These are phyloP conservation scores for Psilocybe sp. DNA, from an alignment of 768 basidiomycete genomes.

Conservation along the genomic window DNA sequence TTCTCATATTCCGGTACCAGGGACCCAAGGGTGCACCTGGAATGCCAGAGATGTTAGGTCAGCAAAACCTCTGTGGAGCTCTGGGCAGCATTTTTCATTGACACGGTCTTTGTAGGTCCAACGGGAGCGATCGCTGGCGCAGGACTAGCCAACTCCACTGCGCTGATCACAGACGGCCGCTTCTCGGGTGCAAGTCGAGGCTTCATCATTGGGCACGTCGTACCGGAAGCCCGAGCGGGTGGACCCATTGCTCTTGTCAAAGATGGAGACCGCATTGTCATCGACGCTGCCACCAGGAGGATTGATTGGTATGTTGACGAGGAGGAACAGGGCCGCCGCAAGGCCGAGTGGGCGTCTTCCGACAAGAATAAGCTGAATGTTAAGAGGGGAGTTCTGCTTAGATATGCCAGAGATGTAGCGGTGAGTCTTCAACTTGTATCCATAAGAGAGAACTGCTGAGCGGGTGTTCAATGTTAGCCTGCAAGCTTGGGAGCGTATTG, in stretches of 20 bases:
- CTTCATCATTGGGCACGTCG: constrained; percentile 56
- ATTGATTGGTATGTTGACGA: constrained; percentile 77
- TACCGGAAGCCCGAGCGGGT: constrained; percentile 67
- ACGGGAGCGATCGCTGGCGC: constrained; percentile 85
- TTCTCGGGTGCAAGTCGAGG: constrained; percentile 78
- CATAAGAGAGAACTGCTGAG: not conserved
- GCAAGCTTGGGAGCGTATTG: constrained; percentile 82
- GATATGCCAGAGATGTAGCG: constrained; percentile 85
- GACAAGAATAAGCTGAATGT: constrained; percentile 64
- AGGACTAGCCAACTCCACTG: constrained; percentile 73
- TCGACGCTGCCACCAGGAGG: constrained; percentile 61
- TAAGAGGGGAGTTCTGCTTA: constrained; percentile 69
- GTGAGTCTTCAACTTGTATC: constrained; percentile 44
- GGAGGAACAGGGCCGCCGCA: constrained; percentile 58
- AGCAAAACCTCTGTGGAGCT: not conserved
- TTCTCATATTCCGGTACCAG: constrained; percentile 83
- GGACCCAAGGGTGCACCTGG: constrained; percentile 91
- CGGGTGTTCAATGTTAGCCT: constrained; percentile 42
- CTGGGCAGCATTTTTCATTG: not conserved
- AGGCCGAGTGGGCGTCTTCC: constrained; percentile 66
- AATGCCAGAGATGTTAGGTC: constrained; percentile 76
- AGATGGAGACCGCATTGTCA: constrained; percentile 77
- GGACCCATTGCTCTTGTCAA: constrained; percentile 86
- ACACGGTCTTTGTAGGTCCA: constrained; percentile 44
- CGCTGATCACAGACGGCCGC: constrained; percentile 85